Evolutionary conservation across 495 filamentous ascomycete species (phyloP).

Genomic region (Xylaria longipes): DNA sequence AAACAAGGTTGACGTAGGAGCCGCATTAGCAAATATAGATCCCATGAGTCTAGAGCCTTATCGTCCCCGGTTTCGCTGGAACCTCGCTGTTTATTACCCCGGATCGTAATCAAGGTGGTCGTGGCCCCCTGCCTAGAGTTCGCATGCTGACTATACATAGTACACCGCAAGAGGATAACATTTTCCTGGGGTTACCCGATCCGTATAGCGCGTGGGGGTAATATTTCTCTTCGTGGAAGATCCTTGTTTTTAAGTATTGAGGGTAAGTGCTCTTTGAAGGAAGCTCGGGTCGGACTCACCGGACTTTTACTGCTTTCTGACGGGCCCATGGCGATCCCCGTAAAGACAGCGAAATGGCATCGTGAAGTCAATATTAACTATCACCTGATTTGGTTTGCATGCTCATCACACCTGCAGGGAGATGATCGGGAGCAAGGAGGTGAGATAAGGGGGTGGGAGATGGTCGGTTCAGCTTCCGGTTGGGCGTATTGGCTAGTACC

Average conservation of each 20-base stretch:
- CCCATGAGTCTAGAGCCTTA: slow-evolving; percentile 7
- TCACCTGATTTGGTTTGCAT: slow-evolving; percentile 23
- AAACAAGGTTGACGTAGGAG: not conserved
- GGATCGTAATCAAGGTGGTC: not conserved
- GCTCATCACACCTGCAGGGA: slow-evolving; percentile 23
- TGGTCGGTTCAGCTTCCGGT: slow-evolving; percentile 22
- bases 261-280: not conserved
- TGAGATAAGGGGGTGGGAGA: slow-evolving; percentile 21
- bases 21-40: not conserved
- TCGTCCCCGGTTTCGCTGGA: not conserved
- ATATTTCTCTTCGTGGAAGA: slow-evolving; percentile 8
- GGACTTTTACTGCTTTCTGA: not conserved
- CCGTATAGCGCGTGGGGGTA: slow-evolving; percentile 17
- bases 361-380: slow-evolving; percentile 19
- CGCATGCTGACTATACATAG: not conserved
- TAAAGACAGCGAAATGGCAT: not conserved
- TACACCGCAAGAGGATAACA: slow-evolving; percentile 2
- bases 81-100: not conserved
- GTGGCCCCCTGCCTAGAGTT: slow-evolving; percentile 17
- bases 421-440: slow-evolving; percentile 25
- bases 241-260: not conserved
- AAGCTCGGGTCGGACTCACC: not conserved
- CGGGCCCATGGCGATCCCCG: not conserved
- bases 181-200: slow-evolving; percentile 21
- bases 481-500: slow-evolving; percentile 11